Evolutionary conservation across 495 filamentous ascomycete genomes (phyloP).

Genomic region (Penicillium ochrochloron): DNA sequence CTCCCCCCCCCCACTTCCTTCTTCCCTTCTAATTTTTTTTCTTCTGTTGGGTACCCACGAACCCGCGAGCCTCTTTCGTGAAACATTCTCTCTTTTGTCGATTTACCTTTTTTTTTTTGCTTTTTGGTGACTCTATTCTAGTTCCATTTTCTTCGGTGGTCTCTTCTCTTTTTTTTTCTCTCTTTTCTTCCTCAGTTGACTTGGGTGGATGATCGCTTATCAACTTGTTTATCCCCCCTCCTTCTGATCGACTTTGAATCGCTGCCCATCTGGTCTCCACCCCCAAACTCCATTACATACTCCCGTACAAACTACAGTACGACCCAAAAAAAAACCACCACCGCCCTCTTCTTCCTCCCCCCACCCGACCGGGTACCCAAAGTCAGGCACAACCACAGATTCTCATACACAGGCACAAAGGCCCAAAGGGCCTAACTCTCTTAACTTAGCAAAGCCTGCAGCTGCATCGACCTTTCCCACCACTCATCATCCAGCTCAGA

Average conservation of each 20-base stretch:
- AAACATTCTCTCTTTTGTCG: conserved; percentile 26
- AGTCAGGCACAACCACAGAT: conserved; percentile 34
- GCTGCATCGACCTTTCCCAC: conserved; percentile 26
- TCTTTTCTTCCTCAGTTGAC: conserved; percentile 1
- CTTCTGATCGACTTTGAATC: conserved; percentile 13
- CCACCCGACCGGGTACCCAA: conserved; percentile 31
- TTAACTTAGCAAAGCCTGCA: conserved; percentile 24
- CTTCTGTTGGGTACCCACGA: conserved; percentile 30
- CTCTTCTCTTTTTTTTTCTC: conserved; percentile 21
- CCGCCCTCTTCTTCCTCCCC: conserved; percentile 11
- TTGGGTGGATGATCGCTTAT: conserved; percentile 9
- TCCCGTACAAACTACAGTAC: background rate
- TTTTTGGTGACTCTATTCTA: conserved; percentile 17
- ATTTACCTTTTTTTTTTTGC: conserved; percentile 16
- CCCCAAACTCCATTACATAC: background rate
- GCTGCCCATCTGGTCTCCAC: conserved; percentile 27
- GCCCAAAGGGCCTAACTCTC: conserved; percentile 7
- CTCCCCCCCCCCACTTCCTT: conserved; percentile 15
- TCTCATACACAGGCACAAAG: conserved; percentile 18
- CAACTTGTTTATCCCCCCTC: conserved; percentile 15
- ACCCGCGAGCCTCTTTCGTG: conserved; percentile 33
- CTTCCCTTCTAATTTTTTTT: conserved; percentile 18
- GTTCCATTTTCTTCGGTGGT: conserved; percentile 1
- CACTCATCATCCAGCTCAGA: conserved; percentile 20
- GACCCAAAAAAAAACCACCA: background rate